A percentile compares a stretch with the other conserved stretches of the same genome.
phyloP scores from a whole-genome alignment of 2,329 filamentous ascomycete genomes.

The Colletotrichum tofieldiae region DNA sequence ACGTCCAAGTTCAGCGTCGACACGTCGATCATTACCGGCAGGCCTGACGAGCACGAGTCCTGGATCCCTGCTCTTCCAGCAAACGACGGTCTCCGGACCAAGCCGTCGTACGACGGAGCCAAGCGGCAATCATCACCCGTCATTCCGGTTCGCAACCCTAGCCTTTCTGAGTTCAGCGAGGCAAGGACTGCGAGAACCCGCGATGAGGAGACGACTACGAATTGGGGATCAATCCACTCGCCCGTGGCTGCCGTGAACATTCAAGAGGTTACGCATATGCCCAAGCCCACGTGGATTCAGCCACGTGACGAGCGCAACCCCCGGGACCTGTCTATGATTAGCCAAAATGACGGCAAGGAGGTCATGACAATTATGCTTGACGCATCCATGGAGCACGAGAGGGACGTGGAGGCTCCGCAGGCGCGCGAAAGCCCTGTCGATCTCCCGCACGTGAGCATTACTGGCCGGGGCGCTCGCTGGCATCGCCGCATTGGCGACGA shows the following conservation, averaged over 20 bases:
- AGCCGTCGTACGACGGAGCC: conserved; percentile 47
- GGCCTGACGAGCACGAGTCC: conserved; percentile 54
- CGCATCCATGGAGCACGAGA: conserved; percentile 46
- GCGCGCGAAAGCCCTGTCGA: conserved; percentile 48
- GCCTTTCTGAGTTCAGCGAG: conserved; percentile 54
- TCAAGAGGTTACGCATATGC: conserved; percentile 58
- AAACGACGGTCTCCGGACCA: conserved; percentile 10
- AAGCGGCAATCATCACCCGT: conserved; percentile 68
- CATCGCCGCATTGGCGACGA: conserved; percentile 73
- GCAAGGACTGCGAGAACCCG: conserved; percentile 50
- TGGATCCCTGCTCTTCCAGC: conserved; percentile 56
- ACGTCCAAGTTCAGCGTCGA: conserved; percentile 52
- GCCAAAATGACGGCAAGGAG: conserved; percentile 51
- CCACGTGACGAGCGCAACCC: conserved; percentile 45
- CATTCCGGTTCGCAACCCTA: conserved; percentile 58
- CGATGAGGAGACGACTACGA: conserved; percentile 60
- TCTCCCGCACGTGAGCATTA: conserved; percentile 42
- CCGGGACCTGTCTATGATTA: conserved; percentile 37
- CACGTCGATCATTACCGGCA: conserved; percentile 44
- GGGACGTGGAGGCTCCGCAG: conserved; percentile 41
- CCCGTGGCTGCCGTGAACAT: conserved; percentile 63
- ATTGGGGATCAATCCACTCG: conserved; percentile 68
- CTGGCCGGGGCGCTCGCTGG: conserved; percentile 54
- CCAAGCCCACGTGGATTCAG: conserved; percentile 58
- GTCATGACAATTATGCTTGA: conserved; percentile 64